phyloP scores from a whole-genome alignment of 1,139 yeast genomes.

The Hanseniaspora uvarum region DNA sequence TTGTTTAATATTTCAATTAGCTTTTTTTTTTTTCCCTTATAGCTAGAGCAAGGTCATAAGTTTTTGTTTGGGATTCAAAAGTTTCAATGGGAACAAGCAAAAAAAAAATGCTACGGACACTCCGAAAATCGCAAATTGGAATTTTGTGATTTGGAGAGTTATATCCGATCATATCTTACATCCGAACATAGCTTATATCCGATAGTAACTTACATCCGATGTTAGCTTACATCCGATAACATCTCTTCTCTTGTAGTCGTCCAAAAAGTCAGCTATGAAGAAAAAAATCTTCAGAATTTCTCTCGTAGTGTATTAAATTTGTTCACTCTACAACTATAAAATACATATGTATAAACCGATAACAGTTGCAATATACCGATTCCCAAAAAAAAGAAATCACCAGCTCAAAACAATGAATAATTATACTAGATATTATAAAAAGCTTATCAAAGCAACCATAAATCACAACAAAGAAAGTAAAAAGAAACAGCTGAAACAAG shows the following conservation, averaged over 20 bases:
- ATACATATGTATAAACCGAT: too few species aligned
- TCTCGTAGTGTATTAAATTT: not conserved
- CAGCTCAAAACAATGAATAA: not conserved
- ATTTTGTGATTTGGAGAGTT: not conserved
- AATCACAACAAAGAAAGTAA: conserved; percentile 13
- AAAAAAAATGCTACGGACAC: not conserved
- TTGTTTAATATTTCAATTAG: too few species aligned
- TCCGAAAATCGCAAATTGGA: conserved; percentile 17
- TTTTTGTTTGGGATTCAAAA: not conserved
- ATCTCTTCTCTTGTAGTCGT: too few species aligned
- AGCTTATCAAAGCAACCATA: conserved; percentile 3
- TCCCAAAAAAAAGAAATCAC: not conserved
- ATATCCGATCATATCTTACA: not conserved
- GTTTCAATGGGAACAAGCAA: not conserved
- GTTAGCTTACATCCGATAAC: not conserved
- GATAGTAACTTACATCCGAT: not conserved
- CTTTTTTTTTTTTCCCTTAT: not conserved
- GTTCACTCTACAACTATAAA: not conserved
- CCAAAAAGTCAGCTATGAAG: too few species aligned
- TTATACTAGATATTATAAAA: conserved; percentile 1
- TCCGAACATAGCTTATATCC: not conserved
- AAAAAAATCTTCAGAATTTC: too few species aligned
- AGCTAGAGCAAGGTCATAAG: not conserved
- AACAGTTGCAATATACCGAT: too few species aligned
- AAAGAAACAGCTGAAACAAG: conserved; percentile 11